Evolutionary conservation across 2,329 filamentous ascomycete species (phyloP).

Genomic region (Alternaria triticimaculans): DNA sequence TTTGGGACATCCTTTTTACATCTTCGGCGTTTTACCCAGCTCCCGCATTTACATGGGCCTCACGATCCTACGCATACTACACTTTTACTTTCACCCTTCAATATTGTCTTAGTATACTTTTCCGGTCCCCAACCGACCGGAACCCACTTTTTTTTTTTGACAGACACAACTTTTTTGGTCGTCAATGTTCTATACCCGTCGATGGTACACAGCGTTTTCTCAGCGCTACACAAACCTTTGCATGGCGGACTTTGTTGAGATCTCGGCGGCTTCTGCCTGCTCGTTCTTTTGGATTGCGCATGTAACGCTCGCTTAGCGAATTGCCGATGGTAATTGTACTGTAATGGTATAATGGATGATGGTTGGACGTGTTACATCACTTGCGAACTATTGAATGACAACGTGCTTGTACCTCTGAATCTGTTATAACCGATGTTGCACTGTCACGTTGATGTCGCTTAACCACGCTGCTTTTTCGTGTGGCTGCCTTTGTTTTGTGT

Average conservation of each 20-base stretch:
- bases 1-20: slow-evolving; percentile 12
- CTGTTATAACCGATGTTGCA: neutral
- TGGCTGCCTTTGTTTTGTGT: slow-evolving; percentile 9
- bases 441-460: neutral
- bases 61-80: slow-evolving; percentile 28
- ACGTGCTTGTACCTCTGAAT: neutral
- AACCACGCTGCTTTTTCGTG: slow-evolving; percentile 12
- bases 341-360: slow-evolving; percentile 24
- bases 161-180: neutral
- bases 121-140: neutral
- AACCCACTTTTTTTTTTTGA: neutral
- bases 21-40: slow-evolving; percentile 16
- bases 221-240: neutral
- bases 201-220: slow-evolving; percentile 4
- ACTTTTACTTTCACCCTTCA: slow-evolving; percentile 12
- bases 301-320: slow-evolving; percentile 13
- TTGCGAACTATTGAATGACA: neutral
- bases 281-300: slow-evolving; percentile 20
- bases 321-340: slow-evolving; percentile 25
- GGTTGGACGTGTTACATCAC: slow-evolving; percentile 5
- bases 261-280: slow-evolving; percentile 1
- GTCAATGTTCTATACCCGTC: slow-evolving; percentile 10
- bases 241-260: neutral
- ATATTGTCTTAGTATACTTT: slow-evolving; percentile 18
- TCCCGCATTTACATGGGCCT: slow-evolving; percentile 25